A percentile compares a stretch with the other conserved stretches of the same genome.
These are phyloP conservation scores for Zostera marina DNA, from an alignment of 116 monocot genomes.

Conservation along the genomic window DNA sequence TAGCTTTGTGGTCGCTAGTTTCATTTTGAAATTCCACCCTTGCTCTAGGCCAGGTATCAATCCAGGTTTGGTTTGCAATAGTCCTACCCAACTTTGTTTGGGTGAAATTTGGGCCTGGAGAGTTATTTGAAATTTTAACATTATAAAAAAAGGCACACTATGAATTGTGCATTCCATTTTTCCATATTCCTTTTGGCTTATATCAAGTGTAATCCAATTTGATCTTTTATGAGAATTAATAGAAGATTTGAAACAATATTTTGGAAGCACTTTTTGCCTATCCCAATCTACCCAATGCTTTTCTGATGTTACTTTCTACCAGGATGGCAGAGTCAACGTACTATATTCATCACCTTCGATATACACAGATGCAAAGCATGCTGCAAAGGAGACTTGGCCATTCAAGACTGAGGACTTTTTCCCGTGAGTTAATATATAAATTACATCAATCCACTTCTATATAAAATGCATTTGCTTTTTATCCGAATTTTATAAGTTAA, in stretches of 20 bases:
- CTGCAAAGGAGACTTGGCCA: constrained; percentile 70
- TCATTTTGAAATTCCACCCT: no score
- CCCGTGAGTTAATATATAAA: constrained; percentile 45
- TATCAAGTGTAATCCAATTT: background rate
- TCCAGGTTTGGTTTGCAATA: no score
- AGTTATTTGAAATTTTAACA: no score
- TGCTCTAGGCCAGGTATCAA: no score
- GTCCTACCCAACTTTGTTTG: no score
- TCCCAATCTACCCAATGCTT: background rate
- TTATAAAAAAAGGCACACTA: no score
- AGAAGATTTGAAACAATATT: background rate
- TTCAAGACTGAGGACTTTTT: constrained; percentile 91
- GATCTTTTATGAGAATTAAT: background rate
- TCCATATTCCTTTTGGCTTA: no score
- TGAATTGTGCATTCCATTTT: no score
- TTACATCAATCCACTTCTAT: background rate
- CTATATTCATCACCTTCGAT: constrained; percentile 93
- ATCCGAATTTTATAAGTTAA: background rate
- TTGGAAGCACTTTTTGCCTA: background rate
- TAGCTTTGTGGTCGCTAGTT: no score
- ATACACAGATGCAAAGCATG: constrained; percentile 92
- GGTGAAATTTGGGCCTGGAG: no score
- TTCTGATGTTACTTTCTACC: background rate
- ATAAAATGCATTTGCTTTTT: background rate
- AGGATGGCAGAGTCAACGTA: constrained; percentile 97